phyloP scores from a whole-genome alignment of 495 filamentous ascomycete species.

The Daldinia grandis region DNA sequence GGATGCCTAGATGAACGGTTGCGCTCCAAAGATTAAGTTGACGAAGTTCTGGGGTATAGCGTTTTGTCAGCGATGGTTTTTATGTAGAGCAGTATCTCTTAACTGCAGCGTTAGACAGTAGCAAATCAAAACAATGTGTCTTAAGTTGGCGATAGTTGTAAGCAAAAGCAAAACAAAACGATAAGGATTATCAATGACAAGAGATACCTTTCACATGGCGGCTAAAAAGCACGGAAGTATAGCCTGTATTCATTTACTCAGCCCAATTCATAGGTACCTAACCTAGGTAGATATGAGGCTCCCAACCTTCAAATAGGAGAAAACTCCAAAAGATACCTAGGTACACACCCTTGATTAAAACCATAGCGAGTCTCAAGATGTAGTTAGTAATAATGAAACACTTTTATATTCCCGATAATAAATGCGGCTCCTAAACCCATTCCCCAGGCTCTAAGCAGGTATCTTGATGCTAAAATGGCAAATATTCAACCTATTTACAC shows the following conservation, averaged over 20 bases:
- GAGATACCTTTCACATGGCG: background rate
- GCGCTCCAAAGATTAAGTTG: background rate
- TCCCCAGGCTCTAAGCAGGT: slow-evolving; percentile 24
- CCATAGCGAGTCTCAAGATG: background rate
- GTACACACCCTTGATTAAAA: background rate
- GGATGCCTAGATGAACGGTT: background rate
- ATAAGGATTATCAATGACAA: background rate
- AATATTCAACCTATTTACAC: background rate
- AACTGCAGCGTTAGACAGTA: slow-evolving; percentile 8
- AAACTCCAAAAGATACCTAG: background rate
- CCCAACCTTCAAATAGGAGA: background rate
- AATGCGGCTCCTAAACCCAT: slow-evolving; percentile 2
- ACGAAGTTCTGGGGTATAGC: background rate
- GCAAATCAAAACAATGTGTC: background rate
- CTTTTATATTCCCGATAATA: slow-evolving; percentile 15
- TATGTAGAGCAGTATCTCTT: background rate
- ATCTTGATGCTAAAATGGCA: slow-evolving; percentile 31
- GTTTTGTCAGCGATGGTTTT: slow-evolving; percentile 10
- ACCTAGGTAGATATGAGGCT: no score
- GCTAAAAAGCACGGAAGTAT: background rate
- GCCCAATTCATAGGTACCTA: background rate
- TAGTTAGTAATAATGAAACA: slow-evolving; percentile 2
- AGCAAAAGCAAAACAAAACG: background rate
- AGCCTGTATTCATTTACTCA: background rate
- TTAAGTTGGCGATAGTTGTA: background rate